Percentiles rank a stretch among this genome's conserved stretches.
Conservation (phyloP, 2,329 filamentous ascomycete species). For the Colletotrichum sp. region DNA sequence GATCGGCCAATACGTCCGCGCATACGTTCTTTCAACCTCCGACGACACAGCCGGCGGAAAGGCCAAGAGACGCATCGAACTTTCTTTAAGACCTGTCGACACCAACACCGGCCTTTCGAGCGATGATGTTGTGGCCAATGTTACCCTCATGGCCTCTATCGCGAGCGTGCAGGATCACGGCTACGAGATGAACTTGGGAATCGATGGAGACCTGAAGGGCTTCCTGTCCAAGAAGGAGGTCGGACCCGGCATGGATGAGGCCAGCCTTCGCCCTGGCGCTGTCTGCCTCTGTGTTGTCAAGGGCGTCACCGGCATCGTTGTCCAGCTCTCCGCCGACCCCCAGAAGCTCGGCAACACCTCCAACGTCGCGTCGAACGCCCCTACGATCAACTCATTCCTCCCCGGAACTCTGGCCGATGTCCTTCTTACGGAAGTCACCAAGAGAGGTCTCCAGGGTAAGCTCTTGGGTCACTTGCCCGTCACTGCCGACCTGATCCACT, state of each 20-base stretch:
- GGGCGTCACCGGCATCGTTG: conserved; percentile 78
- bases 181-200: conserved; percentile 88
- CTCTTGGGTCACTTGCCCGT: conserved; percentile 91
- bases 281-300: conserved; percentile 86
- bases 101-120: conserved; percentile 78
- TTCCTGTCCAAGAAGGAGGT: conserved; percentile 89
- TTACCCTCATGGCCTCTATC: conserved; percentile 86
- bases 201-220: conserved; percentile 70
- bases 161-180: conserved; percentile 95
- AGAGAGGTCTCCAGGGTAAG: conserved; percentile 83
- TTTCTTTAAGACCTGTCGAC: conserved; percentile 81
- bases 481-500: conserved; percentile 90
- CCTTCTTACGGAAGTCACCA: conserved; percentile 76
- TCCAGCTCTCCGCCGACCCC: conserved; percentile 81
- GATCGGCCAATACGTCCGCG: conserved; percentile 87
- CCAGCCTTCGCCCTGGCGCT: conserved; percentile 78
- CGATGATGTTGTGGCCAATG: conserved; percentile 76
- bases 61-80: conserved; percentile 81
- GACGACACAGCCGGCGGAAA: conserved; percentile 68
- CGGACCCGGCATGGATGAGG: conserved; percentile 66
- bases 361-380: conserved; percentile 74
- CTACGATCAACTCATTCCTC: conserved; percentile 87
- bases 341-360: conserved; percentile 71
- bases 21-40: conserved; percentile 79
- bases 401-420: conserved; percentile 92